Evolutionary conservation across 75 land plant species (phyloP).

Genomic region (Sequoiadendron giganteum): DNA sequence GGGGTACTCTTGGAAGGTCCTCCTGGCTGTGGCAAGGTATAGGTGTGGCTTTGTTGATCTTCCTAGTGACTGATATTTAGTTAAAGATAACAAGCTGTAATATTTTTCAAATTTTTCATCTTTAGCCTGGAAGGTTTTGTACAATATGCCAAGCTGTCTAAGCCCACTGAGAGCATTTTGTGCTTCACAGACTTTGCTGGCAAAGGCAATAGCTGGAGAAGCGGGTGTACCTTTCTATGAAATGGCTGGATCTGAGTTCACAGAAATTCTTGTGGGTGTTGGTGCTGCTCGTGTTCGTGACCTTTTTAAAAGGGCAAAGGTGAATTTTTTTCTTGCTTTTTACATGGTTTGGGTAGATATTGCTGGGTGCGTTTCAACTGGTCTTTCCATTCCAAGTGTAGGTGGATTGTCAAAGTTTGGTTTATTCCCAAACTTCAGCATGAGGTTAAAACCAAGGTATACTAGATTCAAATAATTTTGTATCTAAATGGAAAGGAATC

Average conservation of each 20-base stretch:
- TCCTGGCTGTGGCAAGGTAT: slow-evolving; percentile 97
- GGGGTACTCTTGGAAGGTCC: slow-evolving; percentile 94
- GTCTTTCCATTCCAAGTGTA: not conserved
- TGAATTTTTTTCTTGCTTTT: slow-evolving; percentile 6
- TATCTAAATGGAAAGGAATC: not conserved
- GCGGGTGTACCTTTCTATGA: slow-evolving; percentile 98
- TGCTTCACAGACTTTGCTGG: slow-evolving; percentile 69
- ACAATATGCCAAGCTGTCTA: not conserved
- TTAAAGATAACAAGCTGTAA: not conserved
- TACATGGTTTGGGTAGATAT: not conserved
- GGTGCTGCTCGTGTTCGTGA: slow-evolving; percentile 97
- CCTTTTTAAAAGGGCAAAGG: slow-evolving; percentile 96
- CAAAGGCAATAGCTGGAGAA: slow-evolving; percentile 98
- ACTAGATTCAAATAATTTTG: not conserved
- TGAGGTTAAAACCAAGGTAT: not conserved
- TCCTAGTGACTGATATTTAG: not conserved
- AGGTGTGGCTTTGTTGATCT: slow-evolving; percentile 1
- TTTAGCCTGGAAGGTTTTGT: not conserved
- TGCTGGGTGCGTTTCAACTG: not conserved
- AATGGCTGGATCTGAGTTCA: slow-evolving; percentile 99
- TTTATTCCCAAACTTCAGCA: not conserved
- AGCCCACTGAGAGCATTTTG: not conserved
- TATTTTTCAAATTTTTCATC: not conserved
- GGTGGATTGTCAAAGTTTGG: not conserved
- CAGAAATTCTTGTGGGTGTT: slow-evolving; percentile 94